Conservation (phyloP, 805 yeast genomes). For the Metschnikowia drakensbergensis region DNA sequence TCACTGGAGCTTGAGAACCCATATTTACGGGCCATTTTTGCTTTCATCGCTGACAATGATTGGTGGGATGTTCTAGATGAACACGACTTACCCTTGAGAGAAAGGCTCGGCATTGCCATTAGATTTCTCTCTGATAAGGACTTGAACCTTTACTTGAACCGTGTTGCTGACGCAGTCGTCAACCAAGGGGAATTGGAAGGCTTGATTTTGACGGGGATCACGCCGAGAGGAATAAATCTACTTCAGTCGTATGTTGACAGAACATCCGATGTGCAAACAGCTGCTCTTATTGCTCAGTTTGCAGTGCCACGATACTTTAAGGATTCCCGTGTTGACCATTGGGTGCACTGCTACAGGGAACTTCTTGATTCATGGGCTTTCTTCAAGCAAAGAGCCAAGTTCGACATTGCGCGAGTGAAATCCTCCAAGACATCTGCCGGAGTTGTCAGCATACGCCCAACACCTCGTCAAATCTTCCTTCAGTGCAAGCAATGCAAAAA, state of each 20-base stretch:
- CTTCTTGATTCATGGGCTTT: constrained; percentile 19
- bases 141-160: constrained; percentile 63
- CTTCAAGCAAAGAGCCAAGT: constrained; percentile 49
- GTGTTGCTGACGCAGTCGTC: constrained; percentile 69
- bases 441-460: constrained; percentile 41
- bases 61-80: constrained; percentile 97
- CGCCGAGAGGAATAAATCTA: constrained; percentile 76
- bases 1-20: constrained; percentile 89
- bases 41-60: constrained; percentile 87
- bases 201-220: constrained; percentile 83
- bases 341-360: constrained; percentile 51
- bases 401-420: constrained; percentile 74
- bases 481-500: constrained; percentile 84
- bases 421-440: constrained; percentile 55
- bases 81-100: constrained; percentile 80
- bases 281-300: constrained; percentile 72
- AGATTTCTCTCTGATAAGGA: constrained; percentile 80
- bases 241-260: constrained; percentile 84
- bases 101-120: constrained; percentile 85
- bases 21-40: constrained; percentile 86
- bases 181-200: constrained; percentile 87
- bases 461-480: constrained; percentile 71
- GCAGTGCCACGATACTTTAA: constrained; percentile 81
- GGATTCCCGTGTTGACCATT: constrained; percentile 68
- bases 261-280: constrained; percentile 89